Conservation (phyloP, 352 stramenopile genomes). For the Phytophthora fragariaefolia region DNA sequence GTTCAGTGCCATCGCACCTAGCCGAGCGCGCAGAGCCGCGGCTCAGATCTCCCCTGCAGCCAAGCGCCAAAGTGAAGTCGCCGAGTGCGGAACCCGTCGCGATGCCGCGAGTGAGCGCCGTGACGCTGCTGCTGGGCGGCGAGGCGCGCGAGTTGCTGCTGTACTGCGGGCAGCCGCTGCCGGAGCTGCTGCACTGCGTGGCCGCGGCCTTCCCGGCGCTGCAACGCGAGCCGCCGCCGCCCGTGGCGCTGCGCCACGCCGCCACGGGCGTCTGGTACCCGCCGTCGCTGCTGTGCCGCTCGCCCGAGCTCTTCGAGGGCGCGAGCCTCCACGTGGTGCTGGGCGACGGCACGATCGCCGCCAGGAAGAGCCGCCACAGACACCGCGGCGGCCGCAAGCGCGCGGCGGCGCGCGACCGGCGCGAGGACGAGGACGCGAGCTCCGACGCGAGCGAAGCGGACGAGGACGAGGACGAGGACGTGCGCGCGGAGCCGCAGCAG, state of each 20-base stretch:
- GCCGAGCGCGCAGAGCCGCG: conserved; percentile 4
- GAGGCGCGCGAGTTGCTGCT: conserved; percentile 50
- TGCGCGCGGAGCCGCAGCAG: background rate
- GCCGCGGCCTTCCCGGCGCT: conserved; percentile 47
- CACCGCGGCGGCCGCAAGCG: conserved; percentile 29
- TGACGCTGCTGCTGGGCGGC: conserved; percentile 46
- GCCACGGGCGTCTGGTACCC: conserved; percentile 63
- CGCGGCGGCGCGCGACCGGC: conserved; percentile 1
- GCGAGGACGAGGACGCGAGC: conserved; percentile 29
- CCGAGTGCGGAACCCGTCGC: conserved; percentile 11
- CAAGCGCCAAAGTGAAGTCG: conserved; percentile 8
- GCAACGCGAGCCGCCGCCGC: background rate
- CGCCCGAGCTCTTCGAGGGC: conserved; percentile 59
- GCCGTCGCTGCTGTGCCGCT: conserved; percentile 66
- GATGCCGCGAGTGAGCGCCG: conserved; percentile 44
- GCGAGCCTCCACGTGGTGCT: conserved; percentile 56
- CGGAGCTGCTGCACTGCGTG: conserved; percentile 64
- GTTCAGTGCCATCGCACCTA: conserved; percentile 19
- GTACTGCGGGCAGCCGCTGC: conserved; percentile 39
- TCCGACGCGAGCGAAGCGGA: conserved; percentile 24
- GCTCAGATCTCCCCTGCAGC: conserved; percentile 23
- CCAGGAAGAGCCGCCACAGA: conserved; percentile 16
- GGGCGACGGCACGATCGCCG: conserved; percentile 12
- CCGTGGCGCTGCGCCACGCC: conserved; percentile 34
- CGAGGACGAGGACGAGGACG: conserved; percentile 22